phyloP scores from a whole-genome alignment of 2,329 filamentous ascomycete species.

The Pezicula carpinea region DNA sequence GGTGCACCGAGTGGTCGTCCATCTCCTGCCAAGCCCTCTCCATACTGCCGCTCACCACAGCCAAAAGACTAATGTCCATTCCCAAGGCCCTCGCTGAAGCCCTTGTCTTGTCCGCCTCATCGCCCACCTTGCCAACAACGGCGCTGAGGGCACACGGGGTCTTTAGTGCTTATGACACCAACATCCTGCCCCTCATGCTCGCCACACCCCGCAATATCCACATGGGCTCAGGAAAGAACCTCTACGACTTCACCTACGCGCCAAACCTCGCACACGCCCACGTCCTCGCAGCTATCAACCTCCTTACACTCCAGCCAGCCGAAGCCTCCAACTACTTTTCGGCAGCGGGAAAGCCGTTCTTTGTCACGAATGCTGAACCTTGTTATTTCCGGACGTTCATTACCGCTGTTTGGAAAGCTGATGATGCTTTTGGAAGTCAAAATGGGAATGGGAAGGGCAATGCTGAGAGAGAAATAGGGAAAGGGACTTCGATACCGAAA shows the following conservation, averaged over 20 bases:
- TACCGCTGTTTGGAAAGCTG: neutral
- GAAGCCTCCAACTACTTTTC: neutral
- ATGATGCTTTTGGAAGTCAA: neutral
- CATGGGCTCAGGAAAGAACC: constrained; percentile 2
- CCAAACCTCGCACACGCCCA: constrained; percentile 2
- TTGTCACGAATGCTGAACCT: constrained; percentile 5
- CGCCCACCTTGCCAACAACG: constrained; percentile 38
- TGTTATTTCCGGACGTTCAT: neutral
- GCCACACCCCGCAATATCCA: constrained; percentile 1
- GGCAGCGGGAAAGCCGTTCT: constrained; percentile 4
- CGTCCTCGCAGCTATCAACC: neutral
- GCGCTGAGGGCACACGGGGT: constrained; percentile 46
- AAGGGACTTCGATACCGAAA: constrained; percentile 26
- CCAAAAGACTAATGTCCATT: neutral
- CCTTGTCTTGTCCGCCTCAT: neutral
- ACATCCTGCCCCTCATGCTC: constrained; percentile 26
- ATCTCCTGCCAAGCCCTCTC: too few species aligned
- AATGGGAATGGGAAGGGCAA: neutral
- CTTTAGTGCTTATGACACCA: constrained; percentile 38
- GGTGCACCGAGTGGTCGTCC: too few species aligned
- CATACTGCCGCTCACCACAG: too few species aligned
- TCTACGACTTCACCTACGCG: constrained; percentile 4
- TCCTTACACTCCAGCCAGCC: neutral
- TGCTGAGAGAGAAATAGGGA: constrained; percentile 31
- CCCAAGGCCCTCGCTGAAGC: neutral